phyloP scores from a whole-genome alignment of 371 early-diverging fungal genomes.

The Coemansia linderi region DNA sequence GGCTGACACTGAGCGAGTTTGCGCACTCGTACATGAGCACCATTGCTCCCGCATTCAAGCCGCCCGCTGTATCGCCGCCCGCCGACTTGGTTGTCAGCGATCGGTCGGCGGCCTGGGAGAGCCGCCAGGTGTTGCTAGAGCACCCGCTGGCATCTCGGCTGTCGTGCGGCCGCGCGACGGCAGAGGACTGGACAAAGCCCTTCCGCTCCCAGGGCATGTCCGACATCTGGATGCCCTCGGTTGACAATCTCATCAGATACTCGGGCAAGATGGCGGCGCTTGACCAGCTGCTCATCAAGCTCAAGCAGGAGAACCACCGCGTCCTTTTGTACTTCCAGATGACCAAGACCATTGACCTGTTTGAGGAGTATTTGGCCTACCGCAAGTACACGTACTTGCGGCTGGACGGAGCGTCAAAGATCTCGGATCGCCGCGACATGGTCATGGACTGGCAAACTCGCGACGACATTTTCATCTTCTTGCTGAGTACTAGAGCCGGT shows the following conservation, averaged over 20 bases:
- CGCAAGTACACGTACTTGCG: slow-evolving; percentile 90
- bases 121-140: slow-evolving; percentile 60
- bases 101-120: slow-evolving; percentile 63
- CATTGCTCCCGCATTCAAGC: slow-evolving; percentile 54
- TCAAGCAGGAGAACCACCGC: slow-evolving; percentile 92
- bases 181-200: slow-evolving; percentile 46
- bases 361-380: slow-evolving; percentile 92
- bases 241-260: slow-evolving; percentile 83
- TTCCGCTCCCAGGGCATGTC: slow-evolving; percentile 51
- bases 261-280: slow-evolving; percentile 94
- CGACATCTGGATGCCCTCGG: slow-evolving; percentile 61
- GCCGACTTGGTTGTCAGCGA: slow-evolving; percentile 68
- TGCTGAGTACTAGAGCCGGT: slow-evolving; percentile 98
- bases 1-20: slow-evolving; percentile 30
- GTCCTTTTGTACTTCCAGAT: slow-evolving; percentile 98
- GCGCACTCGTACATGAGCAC: slow-evolving; percentile 36
- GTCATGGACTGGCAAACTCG: slow-evolving; percentile 92
- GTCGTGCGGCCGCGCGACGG: slow-evolving; percentile 22
- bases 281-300: slow-evolving; percentile 82
- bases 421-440: slow-evolving; percentile 89
- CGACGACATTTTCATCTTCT: slow-evolving; percentile 92
- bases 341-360: slow-evolving; percentile 97
- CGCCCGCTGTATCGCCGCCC: slow-evolving; percentile 68
- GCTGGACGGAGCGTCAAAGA: slow-evolving; percentile 93
- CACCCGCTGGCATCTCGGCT: slow-evolving; percentile 44